Percentiles rank a stretch among this genome's conserved stretches.
phyloP scores from a whole-genome alignment of 805 yeast species.

The Metschnikowia baotianmanensis region DNA sequence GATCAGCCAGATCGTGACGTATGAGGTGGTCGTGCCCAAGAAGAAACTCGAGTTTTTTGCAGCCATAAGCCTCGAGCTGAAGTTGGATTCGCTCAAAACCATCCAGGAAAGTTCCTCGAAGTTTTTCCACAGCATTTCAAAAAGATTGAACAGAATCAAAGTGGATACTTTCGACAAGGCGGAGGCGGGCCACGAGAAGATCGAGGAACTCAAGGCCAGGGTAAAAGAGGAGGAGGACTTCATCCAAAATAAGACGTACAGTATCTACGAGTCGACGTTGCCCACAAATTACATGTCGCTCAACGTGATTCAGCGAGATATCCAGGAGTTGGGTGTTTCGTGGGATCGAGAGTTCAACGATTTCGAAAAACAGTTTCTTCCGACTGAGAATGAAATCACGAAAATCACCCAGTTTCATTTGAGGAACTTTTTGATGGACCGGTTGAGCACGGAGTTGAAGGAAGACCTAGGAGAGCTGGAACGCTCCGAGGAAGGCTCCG shows the following conservation, averaged over 20 bases:
- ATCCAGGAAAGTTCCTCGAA: constrained; percentile 51
- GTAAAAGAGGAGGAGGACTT: constrained; percentile 50
- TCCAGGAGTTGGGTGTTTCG: constrained; percentile 77
- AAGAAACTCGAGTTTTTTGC: constrained; percentile 71
- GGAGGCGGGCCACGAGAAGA: constrained; percentile 60
- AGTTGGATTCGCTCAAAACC: constrained; percentile 56
- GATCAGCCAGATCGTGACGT: constrained; percentile 68
- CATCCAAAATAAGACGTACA: constrained; percentile 46
- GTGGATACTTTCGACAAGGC: constrained; percentile 67
- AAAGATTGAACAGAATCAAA: constrained; percentile 73
- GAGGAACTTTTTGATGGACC: constrained; percentile 66
- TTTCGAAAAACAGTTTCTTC: constrained; percentile 76
- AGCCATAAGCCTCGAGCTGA: constrained; percentile 62
- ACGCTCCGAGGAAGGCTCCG: not conserved
- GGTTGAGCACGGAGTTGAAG: constrained; percentile 27
- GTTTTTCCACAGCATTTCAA: constrained; percentile 72
- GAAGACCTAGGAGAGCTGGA: constrained; percentile 4
- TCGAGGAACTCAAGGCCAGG: constrained; percentile 55
- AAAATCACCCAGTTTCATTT: constrained; percentile 86
- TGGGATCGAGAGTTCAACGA: constrained; percentile 86
- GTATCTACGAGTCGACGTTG: constrained; percentile 51
- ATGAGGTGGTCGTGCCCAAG: constrained; percentile 77
- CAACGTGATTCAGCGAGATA: constrained; percentile 63
- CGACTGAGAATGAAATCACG: constrained; percentile 90
- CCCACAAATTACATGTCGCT: constrained; percentile 68